Evolutionary conservation across 805 yeast species (phyloP), one percentile per base, ranked within the genome.

Genomic region (Candida pseudofarinosa): DNA sequence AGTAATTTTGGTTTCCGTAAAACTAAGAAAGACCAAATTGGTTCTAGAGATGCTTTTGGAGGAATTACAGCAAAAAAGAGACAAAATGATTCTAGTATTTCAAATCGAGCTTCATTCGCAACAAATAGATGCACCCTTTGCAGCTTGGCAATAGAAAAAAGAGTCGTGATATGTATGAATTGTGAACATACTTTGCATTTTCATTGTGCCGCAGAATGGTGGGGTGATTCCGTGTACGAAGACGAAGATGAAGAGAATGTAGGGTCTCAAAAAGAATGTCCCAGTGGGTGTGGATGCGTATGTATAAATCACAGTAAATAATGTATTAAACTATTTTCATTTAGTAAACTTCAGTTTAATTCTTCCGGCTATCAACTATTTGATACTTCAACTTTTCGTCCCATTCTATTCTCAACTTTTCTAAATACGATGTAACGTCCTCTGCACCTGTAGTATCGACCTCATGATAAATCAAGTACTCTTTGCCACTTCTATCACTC

Each of bases 121-220:
- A 42, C 59, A 36, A 67, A 72, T 35, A 71, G 72, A 49, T 89
- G 97, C 58, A 76, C 74, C 17, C 77, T 73, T 40, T 90, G 98
- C 63, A 76, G 76, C 13, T 63, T 81, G 47, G 67, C 77, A 23
- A 81, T 85, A 0, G 65, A 69, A 1, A 81, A 82, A 47, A 66
- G 84, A 48, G 70, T 84, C 23, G 80, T 82, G 23, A 74, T 79
- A 0, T 90, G 98, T 56, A 73, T 77, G 4, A 67, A 68, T 19
- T 90, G 98, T 62, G 84, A 80, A 43, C 97, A 91, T 62, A 69
- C 86, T 2, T 54, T 85, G 50, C 98, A 90, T 58, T 76, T 87
- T 2, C 68, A 69, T 17, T 90, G 98, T 66, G 93, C 95, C 0
- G 63, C 73, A 15, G 74, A 74, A 39, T 90, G 98, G 97, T 88